These are phyloP conservation scores for Lenzites betulinus DNA, from an alignment of 768 basidiomycete species.

Conservation along the genomic window DNA sequence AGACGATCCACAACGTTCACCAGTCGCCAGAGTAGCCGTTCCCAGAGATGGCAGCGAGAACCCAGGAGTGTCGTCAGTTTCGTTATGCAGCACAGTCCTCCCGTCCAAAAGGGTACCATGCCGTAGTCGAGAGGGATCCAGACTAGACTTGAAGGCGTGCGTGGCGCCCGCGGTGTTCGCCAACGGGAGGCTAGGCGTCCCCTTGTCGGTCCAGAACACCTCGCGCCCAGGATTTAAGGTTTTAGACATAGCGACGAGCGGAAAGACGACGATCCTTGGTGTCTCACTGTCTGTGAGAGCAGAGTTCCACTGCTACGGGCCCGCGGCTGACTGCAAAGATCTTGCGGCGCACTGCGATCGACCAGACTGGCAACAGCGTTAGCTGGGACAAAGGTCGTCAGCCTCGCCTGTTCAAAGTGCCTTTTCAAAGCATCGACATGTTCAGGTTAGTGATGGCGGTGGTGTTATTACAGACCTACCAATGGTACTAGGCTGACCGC, in stretches of 20 bases:
- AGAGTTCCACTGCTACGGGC: neutral
- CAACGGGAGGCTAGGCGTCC: neutral
- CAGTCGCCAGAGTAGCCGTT: neutral
- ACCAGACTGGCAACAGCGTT: neutral
- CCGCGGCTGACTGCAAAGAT: neutral
- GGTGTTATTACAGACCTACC: too few relatives aligned
- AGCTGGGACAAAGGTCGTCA: neutral
- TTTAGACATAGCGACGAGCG: neutral
- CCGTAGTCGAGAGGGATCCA: neutral
- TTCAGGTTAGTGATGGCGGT: too few relatives aligned
- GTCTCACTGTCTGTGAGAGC: neutral
- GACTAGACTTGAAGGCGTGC: neutral
- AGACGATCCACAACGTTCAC: neutral
- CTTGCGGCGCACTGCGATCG: neutral
- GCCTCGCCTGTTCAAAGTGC: neutral
- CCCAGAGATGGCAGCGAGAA: neutral
- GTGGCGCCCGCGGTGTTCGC: neutral
- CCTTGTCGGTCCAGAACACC: neutral
- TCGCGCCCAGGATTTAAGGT: neutral
- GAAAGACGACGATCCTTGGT: neutral
- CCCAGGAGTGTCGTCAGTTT: neutral
- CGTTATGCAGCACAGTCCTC: neutral
- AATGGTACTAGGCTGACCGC: too few relatives aligned
- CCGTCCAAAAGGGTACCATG: neutral
- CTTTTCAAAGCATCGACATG: neutral